Evolutionary conservation across 441 rosid genomes (phyloP), one percentile per base, ranked within the genome.

Genomic region (Erodium chrysanthum): DNA sequence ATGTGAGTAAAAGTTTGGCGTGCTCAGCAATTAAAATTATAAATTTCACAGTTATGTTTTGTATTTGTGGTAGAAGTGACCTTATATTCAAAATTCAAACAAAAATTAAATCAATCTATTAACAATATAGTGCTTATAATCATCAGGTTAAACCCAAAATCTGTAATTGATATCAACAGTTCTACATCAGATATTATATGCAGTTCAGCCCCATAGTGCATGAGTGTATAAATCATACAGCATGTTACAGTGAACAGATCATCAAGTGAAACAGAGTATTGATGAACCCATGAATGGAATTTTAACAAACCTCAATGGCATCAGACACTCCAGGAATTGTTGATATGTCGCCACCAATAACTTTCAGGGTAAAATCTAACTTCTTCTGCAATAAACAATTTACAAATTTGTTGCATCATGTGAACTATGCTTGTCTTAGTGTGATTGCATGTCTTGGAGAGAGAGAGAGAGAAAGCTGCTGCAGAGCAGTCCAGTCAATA

Each of bases 271-370:
- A 58, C 27, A 22, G 22, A 21, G 63, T 23, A 22, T 22, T 58
- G 7, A 22, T 58, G 31, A 58, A 22, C n/a, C 31, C 31, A 58
- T 8, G 23, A 4, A 58, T 58, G 27, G 27, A 58, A 58, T 48
- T 58, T 58, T 58, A 58, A 58, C 87, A 66, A 73, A 92, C 99
- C 90, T 95, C 86, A 29, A 95, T 86, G 50, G 94, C 99, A 66
- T 83, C 87, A 21, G 84, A 86, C 29, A 95, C 74, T 29, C 99
- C 98, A 4, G 99, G 99, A 70, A 92, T 84, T 42, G 96, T 14
- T 64, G 88, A 85, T 81, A 95, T 68, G 31, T 95, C 98, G 46
- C 97, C 96, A 48, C 99, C 98, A 71, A 86, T 35, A 56, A 92
- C 79, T 73, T 82, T 92, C 25, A 95, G 96, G 5, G 82, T 92